Conservation (phyloP, 768 basidiomycete genomes). For the Suillus tomentosus region DNA sequence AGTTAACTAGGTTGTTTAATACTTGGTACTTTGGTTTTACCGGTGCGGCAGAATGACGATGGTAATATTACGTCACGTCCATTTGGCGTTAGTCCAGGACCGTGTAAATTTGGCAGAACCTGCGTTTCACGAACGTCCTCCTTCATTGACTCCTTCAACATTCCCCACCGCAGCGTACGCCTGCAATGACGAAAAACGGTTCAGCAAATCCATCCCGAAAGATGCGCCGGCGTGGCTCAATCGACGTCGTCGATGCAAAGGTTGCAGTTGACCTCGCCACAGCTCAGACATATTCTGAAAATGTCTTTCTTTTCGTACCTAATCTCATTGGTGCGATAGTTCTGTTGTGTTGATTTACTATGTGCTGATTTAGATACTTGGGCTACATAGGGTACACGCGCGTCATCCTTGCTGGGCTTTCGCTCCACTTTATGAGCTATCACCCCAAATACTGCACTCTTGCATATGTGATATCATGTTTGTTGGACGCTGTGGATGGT, state of each 20-base stretch:
- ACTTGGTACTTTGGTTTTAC: conserved; percentile 1
- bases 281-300: conserved; percentile 86
- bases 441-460: conserved; percentile 93
- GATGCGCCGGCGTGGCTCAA: conserved; percentile 51
- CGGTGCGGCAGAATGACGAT: neutral
- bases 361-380: neutral
- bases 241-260: conserved; percentile 80
- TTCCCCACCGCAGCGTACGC: conserved; percentile 1
- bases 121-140: neutral
- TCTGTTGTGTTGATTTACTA: conserved; percentile 12
- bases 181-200: conserved; percentile 19
- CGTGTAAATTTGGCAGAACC: neutral
- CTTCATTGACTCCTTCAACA: neutral
- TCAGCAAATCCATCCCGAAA: conserved; percentile 32
- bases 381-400: conserved; percentile 75
- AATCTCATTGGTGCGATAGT: conserved; percentile 83
- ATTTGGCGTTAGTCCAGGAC: conserved; percentile 2
- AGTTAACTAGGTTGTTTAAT: conserved; percentile 3
- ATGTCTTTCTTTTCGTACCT: conserved; percentile 95
- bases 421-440: conserved; percentile 91
- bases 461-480: conserved; percentile 85
- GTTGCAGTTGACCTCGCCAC: conserved; percentile 87
- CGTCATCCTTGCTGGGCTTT: conserved; percentile 85
- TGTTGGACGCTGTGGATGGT: conserved; percentile 95
- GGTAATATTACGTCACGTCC: conserved; percentile 6